These are phyloP conservation scores for Chenopodium berlandieri DNA, from an alignment of 148 eudicot genomes.

Conservation along the genomic window DNA sequence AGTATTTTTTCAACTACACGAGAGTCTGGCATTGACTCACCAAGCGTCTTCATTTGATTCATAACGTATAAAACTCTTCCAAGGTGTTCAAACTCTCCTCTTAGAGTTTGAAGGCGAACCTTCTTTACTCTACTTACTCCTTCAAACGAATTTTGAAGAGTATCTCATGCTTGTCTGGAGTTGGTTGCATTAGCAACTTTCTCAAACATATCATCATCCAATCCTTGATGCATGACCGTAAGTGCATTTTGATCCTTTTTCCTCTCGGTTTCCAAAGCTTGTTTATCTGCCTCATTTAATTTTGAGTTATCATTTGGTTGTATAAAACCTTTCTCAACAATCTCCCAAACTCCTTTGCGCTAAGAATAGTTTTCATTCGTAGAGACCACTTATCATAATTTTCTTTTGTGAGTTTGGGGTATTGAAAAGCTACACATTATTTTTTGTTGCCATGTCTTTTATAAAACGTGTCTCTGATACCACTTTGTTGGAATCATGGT, in stretches of 20 bases:
- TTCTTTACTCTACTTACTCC: too few species aligned
- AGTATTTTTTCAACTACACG: background rate
- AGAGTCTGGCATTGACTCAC: background rate
- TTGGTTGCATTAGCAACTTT: background rate
- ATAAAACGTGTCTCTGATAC: too few species aligned
- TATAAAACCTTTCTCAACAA: background rate
- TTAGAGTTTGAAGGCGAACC: too few species aligned
- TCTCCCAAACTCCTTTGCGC: constrained; percentile 2
- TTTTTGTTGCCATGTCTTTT: too few species aligned
- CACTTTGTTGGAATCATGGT: too few species aligned
- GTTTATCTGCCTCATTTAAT: background rate
- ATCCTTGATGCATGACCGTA: background rate
- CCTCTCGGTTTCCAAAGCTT: background rate
- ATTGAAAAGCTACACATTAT: too few species aligned
- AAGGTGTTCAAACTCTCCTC: too few species aligned
- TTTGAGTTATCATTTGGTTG: background rate
- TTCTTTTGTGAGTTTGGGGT: too few species aligned
- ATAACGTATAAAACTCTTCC: too few species aligned
- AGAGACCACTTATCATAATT: constrained; percentile 5
- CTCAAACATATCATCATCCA: constrained; percentile 14
- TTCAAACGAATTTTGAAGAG: too few species aligned
- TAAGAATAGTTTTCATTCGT: background rate
- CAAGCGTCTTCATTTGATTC: background rate
- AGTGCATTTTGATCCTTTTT: background rate
- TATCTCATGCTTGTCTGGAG: too few species aligned